These are phyloP conservation scores for Colletotrichum spinosum DNA, from an alignment of 2,329 filamentous ascomycete genomes.

Conservation along the genomic window DNA sequence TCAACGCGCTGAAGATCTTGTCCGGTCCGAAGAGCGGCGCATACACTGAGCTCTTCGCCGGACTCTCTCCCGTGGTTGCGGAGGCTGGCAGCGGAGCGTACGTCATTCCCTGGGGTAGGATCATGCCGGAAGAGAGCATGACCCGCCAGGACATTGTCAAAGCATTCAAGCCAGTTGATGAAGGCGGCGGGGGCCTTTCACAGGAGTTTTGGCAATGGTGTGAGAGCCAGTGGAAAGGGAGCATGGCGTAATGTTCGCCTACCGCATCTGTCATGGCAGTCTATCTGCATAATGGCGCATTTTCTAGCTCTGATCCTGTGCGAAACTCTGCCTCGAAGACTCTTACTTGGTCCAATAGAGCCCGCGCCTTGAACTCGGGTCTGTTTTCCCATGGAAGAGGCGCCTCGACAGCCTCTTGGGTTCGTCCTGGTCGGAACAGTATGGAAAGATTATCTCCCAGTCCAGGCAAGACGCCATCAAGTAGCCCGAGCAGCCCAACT, in stretches of 20 bases:
- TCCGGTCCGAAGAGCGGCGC: constrained; percentile 48
- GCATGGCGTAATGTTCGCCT: background rate
- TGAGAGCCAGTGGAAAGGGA: constrained; percentile 34
- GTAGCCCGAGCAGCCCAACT: too few relatives aligned
- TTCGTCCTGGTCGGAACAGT: too few relatives aligned
- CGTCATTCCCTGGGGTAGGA: constrained; percentile 45
- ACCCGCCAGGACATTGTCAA: constrained; percentile 44
- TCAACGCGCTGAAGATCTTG: constrained; percentile 38
- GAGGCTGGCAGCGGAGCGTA: constrained; percentile 44
- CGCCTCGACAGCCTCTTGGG: too few relatives aligned
- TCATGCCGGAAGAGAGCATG: constrained; percentile 37
- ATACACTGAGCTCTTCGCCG: constrained; percentile 55
- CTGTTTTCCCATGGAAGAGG: too few relatives aligned
- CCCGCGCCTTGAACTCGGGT: too few relatives aligned
- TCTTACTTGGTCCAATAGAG: too few relatives aligned
- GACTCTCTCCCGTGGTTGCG: constrained; percentile 50
- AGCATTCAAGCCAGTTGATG: constrained; percentile 41
- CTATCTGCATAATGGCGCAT: too few relatives aligned
- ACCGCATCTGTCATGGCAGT: too few relatives aligned
- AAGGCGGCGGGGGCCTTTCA: constrained; percentile 44
- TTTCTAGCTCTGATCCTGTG: too few relatives aligned
- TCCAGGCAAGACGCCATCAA: too few relatives aligned
- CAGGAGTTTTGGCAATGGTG: constrained; percentile 47
- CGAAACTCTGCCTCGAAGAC: too few relatives aligned
- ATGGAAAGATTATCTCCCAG: too few relatives aligned